phyloP scores from a whole-genome alignment of 345 rosid genomes.

The Toxicodendron radicans region DNA sequence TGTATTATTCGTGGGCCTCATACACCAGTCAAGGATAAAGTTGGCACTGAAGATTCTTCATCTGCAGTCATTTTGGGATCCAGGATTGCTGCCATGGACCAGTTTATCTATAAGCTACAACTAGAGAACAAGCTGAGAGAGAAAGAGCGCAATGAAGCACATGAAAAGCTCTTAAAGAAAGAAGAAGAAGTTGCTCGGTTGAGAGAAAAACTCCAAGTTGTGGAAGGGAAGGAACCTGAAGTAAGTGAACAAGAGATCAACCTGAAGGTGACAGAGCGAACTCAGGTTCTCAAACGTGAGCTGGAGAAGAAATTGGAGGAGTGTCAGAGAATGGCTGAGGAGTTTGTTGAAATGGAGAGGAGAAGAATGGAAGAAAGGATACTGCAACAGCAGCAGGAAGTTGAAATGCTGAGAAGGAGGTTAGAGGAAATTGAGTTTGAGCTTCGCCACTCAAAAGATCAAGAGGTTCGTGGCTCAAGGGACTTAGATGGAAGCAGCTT shows the following conservation, averaged over 20 bases:
- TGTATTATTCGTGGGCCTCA: conserved; percentile 91
- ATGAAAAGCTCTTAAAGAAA: conserved; percentile 68
- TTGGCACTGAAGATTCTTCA: conserved; percentile 60
- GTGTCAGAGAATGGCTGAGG: conserved; percentile 82
- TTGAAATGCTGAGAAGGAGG: conserved; percentile 76
- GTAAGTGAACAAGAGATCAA: conserved; percentile 75
- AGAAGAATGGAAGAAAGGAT: conserved; percentile 94
- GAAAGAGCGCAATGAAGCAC: conserved; percentile 76
- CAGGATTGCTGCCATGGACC: conserved; percentile 89
- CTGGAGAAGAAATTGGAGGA: conserved; percentile 76
- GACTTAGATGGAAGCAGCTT: conserved; percentile 63
- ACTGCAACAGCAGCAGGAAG: conserved; percentile 83
- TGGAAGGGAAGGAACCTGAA: conserved; percentile 50
- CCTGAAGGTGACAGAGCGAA: conserved; percentile 66
- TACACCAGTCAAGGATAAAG: conserved; percentile 66
- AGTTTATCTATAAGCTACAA: conserved; percentile 78
- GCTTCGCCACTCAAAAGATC: conserved; percentile 38
- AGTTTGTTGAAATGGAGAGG: conserved; percentile 80
- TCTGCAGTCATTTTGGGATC: conserved; percentile 64
- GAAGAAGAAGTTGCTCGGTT: conserved; percentile 77
- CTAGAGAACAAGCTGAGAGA: conserved; percentile 82
- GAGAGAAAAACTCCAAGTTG: conserved; percentile 41
- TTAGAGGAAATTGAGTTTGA: conserved; percentile 77
- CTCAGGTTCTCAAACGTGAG: conserved; percentile 49
- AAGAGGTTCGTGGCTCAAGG: conserved; percentile 31